Conservation (phyloP, 2,329 filamentous ascomycete genomes). For the Aspergillus melleus region DNA sequence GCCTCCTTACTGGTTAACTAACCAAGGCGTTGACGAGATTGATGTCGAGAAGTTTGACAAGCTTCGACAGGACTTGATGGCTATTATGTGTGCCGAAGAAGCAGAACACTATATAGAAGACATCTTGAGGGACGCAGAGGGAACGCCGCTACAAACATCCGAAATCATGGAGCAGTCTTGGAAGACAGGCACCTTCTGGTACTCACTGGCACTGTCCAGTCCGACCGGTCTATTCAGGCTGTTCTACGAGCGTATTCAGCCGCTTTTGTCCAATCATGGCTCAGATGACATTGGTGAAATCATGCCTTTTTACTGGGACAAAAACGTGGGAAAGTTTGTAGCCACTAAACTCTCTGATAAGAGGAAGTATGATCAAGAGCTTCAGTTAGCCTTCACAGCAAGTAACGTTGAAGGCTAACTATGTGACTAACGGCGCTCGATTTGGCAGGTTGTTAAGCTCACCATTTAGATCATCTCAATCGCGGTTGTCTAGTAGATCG, state of each 20-base stretch:
- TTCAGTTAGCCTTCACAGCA: slow-evolving; percentile 1
- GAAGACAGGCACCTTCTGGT: slow-evolving; percentile 21
- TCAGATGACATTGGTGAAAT: slow-evolving; percentile 14
- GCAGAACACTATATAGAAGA: background rate
- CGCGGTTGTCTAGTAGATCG: too few species aligned
- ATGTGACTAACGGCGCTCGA: too few species aligned
- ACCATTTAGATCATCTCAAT: too few species aligned
- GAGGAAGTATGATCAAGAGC: slow-evolving; percentile 9
- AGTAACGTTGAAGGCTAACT: too few species aligned
- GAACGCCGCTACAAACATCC: background rate
- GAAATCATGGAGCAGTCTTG: slow-evolving; percentile 18
- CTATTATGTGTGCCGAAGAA: background rate
- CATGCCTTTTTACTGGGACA: slow-evolving; percentile 6
- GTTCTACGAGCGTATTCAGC: slow-evolving; percentile 21
- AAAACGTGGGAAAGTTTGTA: slow-evolving; percentile 12
- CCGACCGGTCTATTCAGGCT: slow-evolving; percentile 19
- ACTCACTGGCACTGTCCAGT: slow-evolving; percentile 17
- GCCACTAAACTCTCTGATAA: slow-evolving; percentile 13
- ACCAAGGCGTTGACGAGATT: background rate
- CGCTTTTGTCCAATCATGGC: slow-evolving; percentile 10
- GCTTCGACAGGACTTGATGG: background rate
- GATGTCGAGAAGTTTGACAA: background rate
- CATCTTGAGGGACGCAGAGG: background rate
- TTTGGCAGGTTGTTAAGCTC: too few species aligned
- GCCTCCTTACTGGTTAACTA: background rate